Evolutionary conservation across 345 rosid genomes (phyloP), one percentile per base, ranked within the genome.

Genomic region (Gynandropsis gynandra): DNA sequence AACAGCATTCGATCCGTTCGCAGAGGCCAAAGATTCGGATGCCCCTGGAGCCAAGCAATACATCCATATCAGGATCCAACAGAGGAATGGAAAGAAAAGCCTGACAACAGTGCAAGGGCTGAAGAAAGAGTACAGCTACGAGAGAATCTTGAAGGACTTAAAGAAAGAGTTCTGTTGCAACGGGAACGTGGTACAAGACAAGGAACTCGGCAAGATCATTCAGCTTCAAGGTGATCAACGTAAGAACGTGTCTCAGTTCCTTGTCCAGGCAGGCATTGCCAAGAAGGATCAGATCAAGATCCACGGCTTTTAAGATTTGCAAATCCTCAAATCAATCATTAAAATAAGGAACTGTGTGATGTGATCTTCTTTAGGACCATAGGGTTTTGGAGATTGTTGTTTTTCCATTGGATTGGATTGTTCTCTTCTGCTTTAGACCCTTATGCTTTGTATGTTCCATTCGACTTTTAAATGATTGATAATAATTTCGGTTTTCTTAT

Each of bases 141-240:
- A 74, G 47, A 82, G 72, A 74, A 79, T 89, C 42, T 87, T 89
- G 47, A 89, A 82, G 69, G 87, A 83, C 54, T 71, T 89, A 5
- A 82, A 88, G 66, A 85, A 80, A 14, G 85, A 81, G 17, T 85
- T 89, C 52, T 85, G 97, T 45, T 89, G 96, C 64, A 87, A 87
- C 55, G 95, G 95, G 10, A 84, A 81, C 58, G 95, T 90, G 14
- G 95, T 90, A 43, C 79, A 82, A 34, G 92, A 87, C 77, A 85
- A 80, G 46, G 87, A 71, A 33, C 75, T 87, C 0, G 96, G 98
- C 14, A 87, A 90, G 72, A 77, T 90, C 56, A 83, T 89, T 43
- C 98, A 89, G 55, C 92, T 90, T n/a, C 98, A 90, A 47, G 96
- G 96, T 31, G 96, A 90, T 66, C 98, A 87, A 68, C 70, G 95